These are phyloP conservation scores for Prosopis cineraria DNA, from an alignment of 306 rosid genomes.

Conservation along the genomic window DNA sequence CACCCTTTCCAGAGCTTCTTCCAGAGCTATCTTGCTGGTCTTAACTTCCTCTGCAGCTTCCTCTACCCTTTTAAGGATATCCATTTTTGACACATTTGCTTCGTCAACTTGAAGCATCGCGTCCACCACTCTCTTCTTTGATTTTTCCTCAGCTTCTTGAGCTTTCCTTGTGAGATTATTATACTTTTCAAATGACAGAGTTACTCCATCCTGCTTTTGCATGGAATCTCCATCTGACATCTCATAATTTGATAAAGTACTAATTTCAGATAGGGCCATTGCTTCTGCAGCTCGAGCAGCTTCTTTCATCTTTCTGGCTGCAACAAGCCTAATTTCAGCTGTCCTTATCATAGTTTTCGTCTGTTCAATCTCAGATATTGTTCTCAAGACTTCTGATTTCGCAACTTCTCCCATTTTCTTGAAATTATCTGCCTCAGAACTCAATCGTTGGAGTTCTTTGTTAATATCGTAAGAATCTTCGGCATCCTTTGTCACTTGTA, in stretches of 20 bases:
- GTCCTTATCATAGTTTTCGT: constrained; percentile 75
- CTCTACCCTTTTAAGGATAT: constrained; percentile 69
- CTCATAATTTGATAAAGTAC: constrained; percentile 45
- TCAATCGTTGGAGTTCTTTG: constrained; percentile 67
- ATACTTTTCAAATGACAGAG: constrained; percentile 77
- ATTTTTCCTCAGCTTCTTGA: constrained; percentile 64
- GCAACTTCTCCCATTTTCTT: constrained; percentile 76
- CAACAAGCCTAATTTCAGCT: constrained; percentile 76
- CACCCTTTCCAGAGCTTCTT: constrained; percentile 82
- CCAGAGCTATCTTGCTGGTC: constrained; percentile 71
- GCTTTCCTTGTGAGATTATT: constrained; percentile 63
- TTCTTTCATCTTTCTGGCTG: constrained; percentile 92
- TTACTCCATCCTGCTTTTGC: constrained; percentile 52
- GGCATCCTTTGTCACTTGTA: constrained; percentile 62
- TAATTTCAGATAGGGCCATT: constrained; percentile 71
- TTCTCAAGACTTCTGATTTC: constrained; percentile 57
- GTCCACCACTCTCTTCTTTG: constrained; percentile 62
- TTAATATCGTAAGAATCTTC: constrained; percentile 60
- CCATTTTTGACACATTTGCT: constrained; percentile 63
- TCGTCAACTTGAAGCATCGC: constrained; percentile 78
- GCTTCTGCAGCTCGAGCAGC: constrained; percentile 95
- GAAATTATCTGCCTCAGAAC: constrained; percentile 72
- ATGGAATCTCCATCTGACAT: constrained; percentile 38
- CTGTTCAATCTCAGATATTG: constrained; percentile 78
- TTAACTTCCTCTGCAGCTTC: constrained; percentile 83